Conservation (phyloP, 345 rosid species). For the Brassica rapa region DNA sequence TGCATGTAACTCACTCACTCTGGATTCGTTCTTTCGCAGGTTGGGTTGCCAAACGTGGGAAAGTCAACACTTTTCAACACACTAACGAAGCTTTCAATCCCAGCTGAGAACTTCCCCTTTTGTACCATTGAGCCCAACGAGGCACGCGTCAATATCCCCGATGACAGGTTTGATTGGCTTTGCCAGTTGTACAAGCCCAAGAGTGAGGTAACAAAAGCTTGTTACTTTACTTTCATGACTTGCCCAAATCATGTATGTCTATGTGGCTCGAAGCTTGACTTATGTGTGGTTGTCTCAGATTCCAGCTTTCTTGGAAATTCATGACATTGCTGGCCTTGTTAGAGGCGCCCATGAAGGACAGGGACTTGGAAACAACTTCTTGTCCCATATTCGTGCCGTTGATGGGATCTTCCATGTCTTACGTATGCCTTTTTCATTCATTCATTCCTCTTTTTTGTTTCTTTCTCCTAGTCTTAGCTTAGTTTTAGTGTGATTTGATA, state of each 20-base stretch:
- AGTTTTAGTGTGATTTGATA: too few species aligned
- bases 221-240: not conserved
- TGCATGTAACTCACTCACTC: not conserved
- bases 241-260: not conserved
- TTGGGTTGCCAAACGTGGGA: conserved; percentile 96
- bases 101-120: conserved; percentile 98
- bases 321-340: conserved; percentile 97
- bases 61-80: conserved; percentile 97
- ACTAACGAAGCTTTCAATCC: conserved; percentile 85
- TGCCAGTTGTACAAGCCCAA: conserved; percentile 83
- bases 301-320: conserved; percentile 92
- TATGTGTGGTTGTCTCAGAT: conserved; percentile 47
- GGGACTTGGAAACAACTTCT: conserved; percentile 94
- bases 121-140: conserved; percentile 97
- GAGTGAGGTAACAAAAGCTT: conserved; percentile 54
- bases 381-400: conserved; percentile 97
- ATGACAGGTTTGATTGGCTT: conserved; percentile 95
- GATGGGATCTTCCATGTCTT: conserved; percentile 98
- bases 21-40: conserved; percentile 45
- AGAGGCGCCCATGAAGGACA: conserved; percentile 97
- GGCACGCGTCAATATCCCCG: conserved; percentile 89
- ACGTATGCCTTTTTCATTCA: conserved; percentile 49
- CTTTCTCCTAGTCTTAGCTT: not conserved
- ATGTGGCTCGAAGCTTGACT: not conserved
- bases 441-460: not conserved